Base-by-base conservation (phyloP, 2,329 filamentous ascomycete genomes). In the Colletotrichum sp. region DNA sequence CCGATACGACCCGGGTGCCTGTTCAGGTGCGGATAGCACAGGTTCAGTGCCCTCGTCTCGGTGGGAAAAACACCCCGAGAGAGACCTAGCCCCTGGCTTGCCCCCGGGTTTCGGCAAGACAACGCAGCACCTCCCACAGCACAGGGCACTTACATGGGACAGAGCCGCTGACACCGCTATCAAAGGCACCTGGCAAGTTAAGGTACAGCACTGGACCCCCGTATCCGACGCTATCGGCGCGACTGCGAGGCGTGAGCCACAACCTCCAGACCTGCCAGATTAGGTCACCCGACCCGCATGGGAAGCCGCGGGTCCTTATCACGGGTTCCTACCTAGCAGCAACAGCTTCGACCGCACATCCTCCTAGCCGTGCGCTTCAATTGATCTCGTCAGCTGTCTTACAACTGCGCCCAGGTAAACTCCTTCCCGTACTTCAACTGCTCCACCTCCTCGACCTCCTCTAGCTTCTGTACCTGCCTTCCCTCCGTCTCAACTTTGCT, bases 351-450 rank as follows among this genome's bases (percentile, higher is more conserved):
- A 66, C 59, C 75, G 52, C 66, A 70, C 76, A 74, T 57, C 74
- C 28, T 67, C 70, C 67, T 18, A 67, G 66, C 65, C 72, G 67
- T 76, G 66, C 67, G 55, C 66, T 63, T 64, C 74, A 77, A 77
- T 77, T 77, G 69, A 77, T 69, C 70, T 74, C 62, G 76, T 77
- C 76, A 77, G 76, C 76, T 71, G 73, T 76, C 68, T 63, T 66
- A 52, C 66, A 71, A 76, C 75, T 36, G 49, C 44, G 60, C 49
- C 72, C 57, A 77, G 72, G 75, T 71, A 71, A 75, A 30, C 65
- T n/a, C 21, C 24, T 52, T 67, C 52, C 59, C 64, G 34, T 74
- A 55, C 70, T 76, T 76, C 44, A 69, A 55, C 49, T 28, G 21
- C 24, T 52, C 71, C 30, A 39, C 34, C 32, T 60, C 65, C 36